These are phyloP conservation scores for Acacia melanoxylon DNA, from an alignment of 306 rosid genomes.

Conservation along the genomic window DNA sequence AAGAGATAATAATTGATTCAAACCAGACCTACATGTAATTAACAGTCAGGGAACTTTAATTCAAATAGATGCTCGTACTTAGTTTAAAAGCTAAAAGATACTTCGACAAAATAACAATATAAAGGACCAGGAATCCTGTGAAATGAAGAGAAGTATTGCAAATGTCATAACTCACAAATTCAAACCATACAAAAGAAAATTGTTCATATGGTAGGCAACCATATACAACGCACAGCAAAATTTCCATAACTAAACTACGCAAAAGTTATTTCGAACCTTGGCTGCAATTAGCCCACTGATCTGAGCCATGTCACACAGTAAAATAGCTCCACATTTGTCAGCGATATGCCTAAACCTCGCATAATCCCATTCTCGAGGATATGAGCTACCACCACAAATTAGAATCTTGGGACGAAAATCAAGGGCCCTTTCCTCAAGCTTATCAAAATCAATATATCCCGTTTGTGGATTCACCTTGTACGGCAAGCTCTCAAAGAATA, in stretches of 20 bases:
- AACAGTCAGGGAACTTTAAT: background rate
- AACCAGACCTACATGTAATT: background rate
- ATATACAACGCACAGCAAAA: background rate
- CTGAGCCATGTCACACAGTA: slow-evolving; percentile 96
- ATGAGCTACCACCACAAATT: slow-evolving; percentile 93
- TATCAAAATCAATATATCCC: slow-evolving; percentile 81
- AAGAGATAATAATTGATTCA: background rate
- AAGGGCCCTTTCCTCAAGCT: slow-evolving; percentile 90
- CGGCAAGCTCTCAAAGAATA: slow-evolving; percentile 88
- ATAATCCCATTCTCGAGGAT: slow-evolving; percentile 94
- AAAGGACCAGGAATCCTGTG: background rate
- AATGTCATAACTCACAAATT: background rate
- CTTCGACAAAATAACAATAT: background rate
- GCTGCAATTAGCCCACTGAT: slow-evolving; percentile 90
- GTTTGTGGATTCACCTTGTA: slow-evolving; percentile 86
- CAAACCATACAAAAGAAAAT: background rate
- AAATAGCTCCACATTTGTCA: slow-evolving; percentile 84
- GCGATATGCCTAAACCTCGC: slow-evolving; percentile 87
- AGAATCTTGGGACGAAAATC: slow-evolving; percentile 98
- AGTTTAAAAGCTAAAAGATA: background rate
- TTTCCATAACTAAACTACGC: background rate
- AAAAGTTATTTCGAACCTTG: slow-evolving; percentile 57
- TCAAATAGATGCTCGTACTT: background rate
- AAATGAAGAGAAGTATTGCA: background rate
- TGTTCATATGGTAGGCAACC: background rate